These are phyloP conservation scores for Candida orba DNA, from an alignment of 805 yeast genomes.

Conservation along the genomic window DNA sequence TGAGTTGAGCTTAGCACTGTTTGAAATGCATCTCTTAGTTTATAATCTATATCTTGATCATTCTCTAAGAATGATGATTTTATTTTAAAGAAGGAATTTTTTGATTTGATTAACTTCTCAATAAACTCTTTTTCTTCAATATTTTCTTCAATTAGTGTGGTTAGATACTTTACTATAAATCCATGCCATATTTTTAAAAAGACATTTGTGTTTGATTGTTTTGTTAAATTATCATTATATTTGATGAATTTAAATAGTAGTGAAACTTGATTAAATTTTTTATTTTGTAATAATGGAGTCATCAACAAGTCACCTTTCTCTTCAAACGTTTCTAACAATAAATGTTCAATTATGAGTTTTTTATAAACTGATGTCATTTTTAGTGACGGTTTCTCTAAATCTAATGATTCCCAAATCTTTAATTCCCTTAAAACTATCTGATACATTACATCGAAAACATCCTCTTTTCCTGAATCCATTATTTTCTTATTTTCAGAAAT, in stretches of 20 bases:
- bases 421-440: no score
- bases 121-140: conserved; percentile 8
- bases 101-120: conserved; percentile 11
- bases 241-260: conserved; percentile 11
- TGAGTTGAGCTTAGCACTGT: conserved; percentile 5
- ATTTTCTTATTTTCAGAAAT: no score
- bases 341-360: background rate
- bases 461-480: no score
- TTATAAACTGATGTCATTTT: background rate
- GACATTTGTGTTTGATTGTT: background rate
- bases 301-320: conserved; percentile 2
- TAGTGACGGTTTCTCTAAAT: no score
- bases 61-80: conserved; percentile 6
- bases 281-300: conserved; percentile 9
- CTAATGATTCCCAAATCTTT: no score
- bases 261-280: conserved; percentile 5
- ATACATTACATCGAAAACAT: no score
- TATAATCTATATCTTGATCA: conserved; percentile 13
- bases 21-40: conserved; percentile 17
- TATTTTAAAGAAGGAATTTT: conserved; percentile 10
- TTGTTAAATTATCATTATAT: no score
- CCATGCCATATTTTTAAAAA: conserved; percentile 10
- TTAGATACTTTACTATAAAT: conserved; percentile 10
- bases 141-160: conserved; percentile 2
- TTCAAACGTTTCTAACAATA: conserved; percentile 9